These are phyloP conservation scores for Amaranthus hypochondriacus DNA, from an alignment of 148 eudicot genomes.

Conservation along the genomic window DNA sequence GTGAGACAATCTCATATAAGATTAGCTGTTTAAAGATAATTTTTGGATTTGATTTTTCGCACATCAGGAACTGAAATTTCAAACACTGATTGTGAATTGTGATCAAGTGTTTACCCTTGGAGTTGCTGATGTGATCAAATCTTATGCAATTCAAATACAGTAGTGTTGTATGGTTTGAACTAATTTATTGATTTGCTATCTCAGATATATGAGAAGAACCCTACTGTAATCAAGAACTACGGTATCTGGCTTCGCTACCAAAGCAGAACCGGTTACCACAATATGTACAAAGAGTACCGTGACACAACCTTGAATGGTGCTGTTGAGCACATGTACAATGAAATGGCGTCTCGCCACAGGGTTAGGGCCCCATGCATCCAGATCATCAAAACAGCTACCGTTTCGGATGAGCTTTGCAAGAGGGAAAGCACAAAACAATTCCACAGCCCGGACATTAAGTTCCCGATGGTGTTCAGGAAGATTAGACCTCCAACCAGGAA, in stretches of 20 bases:
- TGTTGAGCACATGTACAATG: constrained; percentile 82
- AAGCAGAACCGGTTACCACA: constrained; percentile 78
- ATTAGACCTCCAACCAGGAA: constrained; percentile 76
- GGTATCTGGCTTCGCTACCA: constrained; percentile 85
- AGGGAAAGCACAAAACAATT: constrained; percentile 78
- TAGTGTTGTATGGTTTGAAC: no score
- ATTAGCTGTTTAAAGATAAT: no score
- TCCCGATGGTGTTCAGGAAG: constrained; percentile 75
- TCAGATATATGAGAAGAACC: constrained; percentile 82
- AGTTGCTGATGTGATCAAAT: no score
- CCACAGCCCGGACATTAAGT: constrained; percentile 67
- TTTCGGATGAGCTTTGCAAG: constrained; percentile 80
- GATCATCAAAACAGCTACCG: constrained; percentile 72
- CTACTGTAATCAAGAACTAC: constrained; percentile 76
- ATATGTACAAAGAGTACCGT: constrained; percentile 93
- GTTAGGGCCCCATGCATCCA: constrained; percentile 77
- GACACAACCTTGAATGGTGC: constrained; percentile 77
- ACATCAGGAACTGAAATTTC: no score
- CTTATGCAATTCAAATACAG: no score
- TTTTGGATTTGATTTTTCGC: no score
- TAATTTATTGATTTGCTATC: no score
- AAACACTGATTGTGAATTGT: no score
- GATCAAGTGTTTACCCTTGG: no score
- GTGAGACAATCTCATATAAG: no score
- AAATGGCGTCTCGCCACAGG: constrained; percentile 92